A percentile compares a stretch with the other conserved stretches of the same genome.
These are phyloP conservation scores for Macrolepiota albuminosa DNA, from an alignment of 768 basidiomycete species.

Conservation along the genomic window DNA sequence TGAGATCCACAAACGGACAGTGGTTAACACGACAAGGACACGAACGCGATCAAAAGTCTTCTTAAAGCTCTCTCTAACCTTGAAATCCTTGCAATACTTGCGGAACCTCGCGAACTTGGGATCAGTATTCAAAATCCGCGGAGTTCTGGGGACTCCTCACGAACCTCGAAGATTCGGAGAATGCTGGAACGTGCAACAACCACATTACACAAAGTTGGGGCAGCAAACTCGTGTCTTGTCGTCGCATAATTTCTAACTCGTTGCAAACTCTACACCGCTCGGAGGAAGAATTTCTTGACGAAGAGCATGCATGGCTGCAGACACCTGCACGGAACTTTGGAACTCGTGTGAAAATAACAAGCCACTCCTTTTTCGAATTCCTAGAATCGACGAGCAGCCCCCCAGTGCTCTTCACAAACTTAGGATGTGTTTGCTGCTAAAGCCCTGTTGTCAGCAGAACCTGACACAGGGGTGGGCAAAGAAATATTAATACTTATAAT, in stretches of 20 bases:
- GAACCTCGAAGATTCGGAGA: slow-evolving; percentile 83
- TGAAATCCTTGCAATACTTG: slow-evolving; percentile 43
- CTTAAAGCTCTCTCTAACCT: slow-evolving; percentile 48
- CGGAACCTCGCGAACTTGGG: slow-evolving; percentile 45
- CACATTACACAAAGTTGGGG: slow-evolving; percentile 71
- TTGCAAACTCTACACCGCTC: slow-evolving; percentile 78
- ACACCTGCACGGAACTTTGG: neutral
- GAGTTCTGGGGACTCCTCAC: slow-evolving; percentile 51
- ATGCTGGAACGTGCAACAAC: slow-evolving; percentile 83
- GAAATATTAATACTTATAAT: no score
- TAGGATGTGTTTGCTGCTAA: no score
- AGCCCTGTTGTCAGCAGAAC: no score
- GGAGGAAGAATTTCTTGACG: slow-evolving; percentile 79
- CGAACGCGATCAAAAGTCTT: slow-evolving; percentile 53
- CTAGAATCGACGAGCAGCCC: neutral
- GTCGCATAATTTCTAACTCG: slow-evolving; percentile 52
- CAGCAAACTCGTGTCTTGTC: slow-evolving; percentile 38
- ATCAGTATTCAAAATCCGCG: slow-evolving; percentile 35
- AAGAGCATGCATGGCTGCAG: slow-evolving; percentile 61
- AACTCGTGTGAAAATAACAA: neutral
- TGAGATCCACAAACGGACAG: no score
- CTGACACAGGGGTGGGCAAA: no score
- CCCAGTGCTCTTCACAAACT: slow-evolving; percentile 16
- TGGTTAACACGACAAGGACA: no score
- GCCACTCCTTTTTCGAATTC: neutral